Conservation (phyloP, 2,329 filamentous ascomycete species). For the Diaporthe helianthi region DNA sequence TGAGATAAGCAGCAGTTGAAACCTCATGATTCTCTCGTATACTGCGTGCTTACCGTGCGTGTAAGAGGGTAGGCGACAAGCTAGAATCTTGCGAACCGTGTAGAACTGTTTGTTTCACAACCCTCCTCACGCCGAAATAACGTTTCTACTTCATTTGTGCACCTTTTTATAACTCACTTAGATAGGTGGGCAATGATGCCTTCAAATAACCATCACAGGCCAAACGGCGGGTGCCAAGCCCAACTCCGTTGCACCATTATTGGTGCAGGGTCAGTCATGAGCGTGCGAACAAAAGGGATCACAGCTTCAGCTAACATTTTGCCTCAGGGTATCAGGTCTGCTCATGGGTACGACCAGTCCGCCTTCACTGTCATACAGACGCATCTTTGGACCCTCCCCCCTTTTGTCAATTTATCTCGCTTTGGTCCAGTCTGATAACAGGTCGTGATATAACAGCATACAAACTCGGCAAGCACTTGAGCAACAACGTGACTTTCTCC, state of each 20-base stretch:
- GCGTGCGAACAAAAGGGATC: not conserved
- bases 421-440: not conserved
- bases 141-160: no score
- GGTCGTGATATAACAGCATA: not conserved
- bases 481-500: not conserved
- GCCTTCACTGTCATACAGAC: no score
- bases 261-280: constrained; percentile 2
- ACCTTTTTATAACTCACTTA: no score
- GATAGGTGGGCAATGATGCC: not conserved
- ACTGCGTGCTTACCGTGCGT: not conserved
- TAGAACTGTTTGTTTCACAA: not conserved
- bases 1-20: not conserved
- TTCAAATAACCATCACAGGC: not conserved
- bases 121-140: no score
- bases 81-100: not conserved
- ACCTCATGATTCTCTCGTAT: not conserved
- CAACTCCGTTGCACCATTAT: not conserved
- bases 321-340: not conserved
- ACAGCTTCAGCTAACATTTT: not conserved
- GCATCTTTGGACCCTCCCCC: no score
- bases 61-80: not conserved
- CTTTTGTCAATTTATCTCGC: not conserved
- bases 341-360: not conserved
- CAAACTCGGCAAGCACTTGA: not conserved
- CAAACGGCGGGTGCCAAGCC: not conserved